Conservation (phyloP, 2,329 filamentous ascomycete genomes). For the Saccharata proteae region DNA sequence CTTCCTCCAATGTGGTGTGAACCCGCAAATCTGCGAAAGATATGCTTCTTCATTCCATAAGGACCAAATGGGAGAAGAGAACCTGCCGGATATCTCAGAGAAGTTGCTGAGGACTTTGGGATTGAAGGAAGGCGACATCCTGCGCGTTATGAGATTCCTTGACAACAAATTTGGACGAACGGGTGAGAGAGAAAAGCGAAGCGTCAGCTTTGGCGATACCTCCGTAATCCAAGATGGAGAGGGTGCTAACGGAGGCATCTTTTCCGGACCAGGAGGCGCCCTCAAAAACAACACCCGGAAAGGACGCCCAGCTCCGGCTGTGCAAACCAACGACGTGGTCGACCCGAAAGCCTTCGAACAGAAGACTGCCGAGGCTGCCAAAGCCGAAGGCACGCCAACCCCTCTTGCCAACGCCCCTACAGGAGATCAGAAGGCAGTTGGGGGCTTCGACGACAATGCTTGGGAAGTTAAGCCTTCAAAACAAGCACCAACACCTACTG, state of each 20-base stretch:
- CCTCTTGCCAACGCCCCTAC: constrained; percentile 37
- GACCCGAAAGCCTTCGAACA: constrained; percentile 75
- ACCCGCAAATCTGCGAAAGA: constrained; percentile 83
- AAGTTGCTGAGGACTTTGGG: constrained; percentile 74
- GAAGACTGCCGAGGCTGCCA: constrained; percentile 34
- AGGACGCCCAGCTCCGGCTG: constrained; percentile 73
- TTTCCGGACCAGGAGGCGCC: constrained; percentile 83
- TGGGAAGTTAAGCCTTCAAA: constrained; percentile 88
- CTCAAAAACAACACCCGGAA: constrained; percentile 92
- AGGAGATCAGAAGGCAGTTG: constrained; percentile 35
- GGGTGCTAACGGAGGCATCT: constrained; percentile 54
- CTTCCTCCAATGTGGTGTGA: constrained; percentile 84
- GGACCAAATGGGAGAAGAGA: constrained; percentile 93
- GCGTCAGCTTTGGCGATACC: constrained; percentile 40
- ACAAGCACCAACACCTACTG: constrained; percentile 17
- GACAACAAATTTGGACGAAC: constrained; percentile 68
- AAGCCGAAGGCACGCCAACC: constrained; percentile 36
- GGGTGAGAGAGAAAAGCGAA: constrained; percentile 39
- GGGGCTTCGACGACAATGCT: constrained; percentile 88
- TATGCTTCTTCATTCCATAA: constrained; percentile 81
- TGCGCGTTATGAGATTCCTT: constrained; percentile 83
- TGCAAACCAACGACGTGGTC: constrained; percentile 74
- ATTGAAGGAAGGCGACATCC: constrained; percentile 90
- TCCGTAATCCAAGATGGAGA: constrained; percentile 47
- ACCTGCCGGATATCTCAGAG: constrained; percentile 79